These are phyloP conservation scores for Verticillium klebahnii DNA, from an alignment of 2,329 filamentous ascomycete genomes.

Conservation along the genomic window DNA sequence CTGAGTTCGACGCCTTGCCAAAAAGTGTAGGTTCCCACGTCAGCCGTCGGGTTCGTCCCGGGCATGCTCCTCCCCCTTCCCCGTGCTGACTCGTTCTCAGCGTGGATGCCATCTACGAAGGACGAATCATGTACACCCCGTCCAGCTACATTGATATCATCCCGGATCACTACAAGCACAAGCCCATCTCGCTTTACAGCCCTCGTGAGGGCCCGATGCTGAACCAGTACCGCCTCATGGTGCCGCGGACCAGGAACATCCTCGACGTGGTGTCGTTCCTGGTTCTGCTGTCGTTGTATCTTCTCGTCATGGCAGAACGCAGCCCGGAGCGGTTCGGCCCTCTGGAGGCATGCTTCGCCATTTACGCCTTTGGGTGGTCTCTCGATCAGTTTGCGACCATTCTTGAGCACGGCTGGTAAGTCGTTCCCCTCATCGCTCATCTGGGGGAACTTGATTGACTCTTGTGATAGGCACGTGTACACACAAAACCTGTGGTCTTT, in stretches of 20 bases:
- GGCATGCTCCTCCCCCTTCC: not conserved
- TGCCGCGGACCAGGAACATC: constrained; percentile 71
- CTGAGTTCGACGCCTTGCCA: constrained; percentile 74
- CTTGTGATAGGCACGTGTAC: constrained; percentile 62
- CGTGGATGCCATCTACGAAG: constrained; percentile 77
- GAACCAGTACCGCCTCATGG: constrained; percentile 81
- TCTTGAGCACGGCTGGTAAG: constrained; percentile 64
- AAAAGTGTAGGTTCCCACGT: constrained; percentile 49
- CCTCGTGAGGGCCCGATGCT: constrained; percentile 69
- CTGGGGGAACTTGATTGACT: not conserved
- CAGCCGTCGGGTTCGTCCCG: not conserved
- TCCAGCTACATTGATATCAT: constrained; percentile 79
- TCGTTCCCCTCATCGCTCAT: constrained; percentile 3
- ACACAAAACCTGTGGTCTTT: constrained; percentile 89
- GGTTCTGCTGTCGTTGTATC: constrained; percentile 63
- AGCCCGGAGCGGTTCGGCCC: constrained; percentile 50
- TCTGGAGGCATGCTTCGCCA: constrained; percentile 61
- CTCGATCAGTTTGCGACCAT: constrained; percentile 75
- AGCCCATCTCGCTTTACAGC: constrained; percentile 76
- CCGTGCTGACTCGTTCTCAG: not conserved
- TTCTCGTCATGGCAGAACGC: constrained; percentile 67
- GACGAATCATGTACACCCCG: constrained; percentile 76
- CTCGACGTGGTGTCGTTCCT: constrained; percentile 73
- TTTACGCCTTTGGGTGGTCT: constrained; percentile 76
- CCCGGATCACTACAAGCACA: constrained; percentile 80